Evolutionary conservation across 768 basidiomycete species (phyloP), one percentile per base, ranked within the genome.

Genomic region (Tylopilus balloui): DNA sequence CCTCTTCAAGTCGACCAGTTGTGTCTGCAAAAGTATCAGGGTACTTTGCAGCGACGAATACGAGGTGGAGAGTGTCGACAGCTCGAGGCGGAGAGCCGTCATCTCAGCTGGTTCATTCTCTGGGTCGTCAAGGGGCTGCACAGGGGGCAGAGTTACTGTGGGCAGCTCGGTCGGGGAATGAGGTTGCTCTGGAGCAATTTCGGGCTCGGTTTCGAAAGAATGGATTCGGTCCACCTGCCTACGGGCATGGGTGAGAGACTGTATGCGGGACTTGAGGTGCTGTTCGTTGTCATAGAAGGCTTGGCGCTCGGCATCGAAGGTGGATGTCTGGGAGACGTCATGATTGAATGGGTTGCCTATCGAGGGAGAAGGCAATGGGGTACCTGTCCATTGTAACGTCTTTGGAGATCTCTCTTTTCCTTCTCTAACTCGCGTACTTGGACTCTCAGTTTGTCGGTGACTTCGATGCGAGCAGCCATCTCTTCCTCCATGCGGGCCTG

Each of bases 261-360:
- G 84, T 44, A 94, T 92, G 51, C 90, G 88, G 38, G 88, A 87
- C 69, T 92, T 92, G 55, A 93, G 83, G 67, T 92, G 91, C 63
- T 93, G 88, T 60, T 95, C 92, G 61, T 90, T 92, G 68, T 94
- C 92, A 62, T 92, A 92, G 67, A 92, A 88, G 14, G 90, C 79
- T 65, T 93, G 90, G 28, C 92, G 85, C 68, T 95, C 92, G 8
- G 89, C 87, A 62, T 95, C 92, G 62, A 93, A 94, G 3, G 87
- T 86, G 15, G 80, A 73, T n/a, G 84, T 84, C 91, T 94, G 61
- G 28, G 37, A 11, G 47, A 48, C 28, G 45, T 50, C 23, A 48
- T 58, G 42, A 34, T n/a, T 42, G 28, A 45, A 31, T 47, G 43
- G 37, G 38, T 48, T 50, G 50, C 54, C 49, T 55, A 53, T 49